Percentiles rank a stretch among this genome's conserved stretches.
phyloP scores from a whole-genome alignment of 2,329 filamentous ascomycete species.

The Waltergamsia citrina region DNA sequence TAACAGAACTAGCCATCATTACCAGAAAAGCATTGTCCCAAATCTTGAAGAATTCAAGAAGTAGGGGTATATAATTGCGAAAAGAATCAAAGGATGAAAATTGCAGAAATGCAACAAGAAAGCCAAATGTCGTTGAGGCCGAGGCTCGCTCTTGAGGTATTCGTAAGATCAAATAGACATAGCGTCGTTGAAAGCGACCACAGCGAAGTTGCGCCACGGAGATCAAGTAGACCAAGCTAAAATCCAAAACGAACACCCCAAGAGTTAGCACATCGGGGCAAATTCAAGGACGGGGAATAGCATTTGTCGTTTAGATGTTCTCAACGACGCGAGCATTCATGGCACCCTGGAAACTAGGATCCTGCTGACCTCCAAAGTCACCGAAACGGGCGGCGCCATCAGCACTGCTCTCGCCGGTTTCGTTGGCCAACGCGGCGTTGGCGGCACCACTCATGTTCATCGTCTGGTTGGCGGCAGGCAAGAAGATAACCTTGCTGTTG shows the following conservation, averaged over 20 bases:
- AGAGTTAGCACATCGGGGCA: conserved; percentile 17
- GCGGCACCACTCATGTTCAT: conserved; percentile 29
- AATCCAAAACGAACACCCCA: conserved; percentile 12
- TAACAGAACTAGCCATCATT: too few species aligned
- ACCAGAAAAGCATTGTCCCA: too few species aligned
- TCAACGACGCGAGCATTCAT: conserved; percentile 77
- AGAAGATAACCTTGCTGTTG: conserved; percentile 81
- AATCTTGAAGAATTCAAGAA: too few species aligned
- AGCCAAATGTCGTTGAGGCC: too few species aligned
- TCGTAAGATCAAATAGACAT: too few species aligned
- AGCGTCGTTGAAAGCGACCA: too few species aligned
- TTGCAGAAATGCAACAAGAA: too few species aligned
- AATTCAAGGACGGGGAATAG: neutral
- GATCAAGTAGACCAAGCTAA: conserved; percentile 27
- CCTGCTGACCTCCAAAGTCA: conserved; percentile 43
- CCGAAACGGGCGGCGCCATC: conserved; percentile 20
- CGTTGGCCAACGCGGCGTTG: conserved; percentile 29
- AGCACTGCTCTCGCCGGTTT: conserved; percentile 24
- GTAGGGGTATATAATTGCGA: too few species aligned
- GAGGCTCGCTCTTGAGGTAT: too few species aligned
- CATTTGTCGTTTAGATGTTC: conserved; percentile 55
- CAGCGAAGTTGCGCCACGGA: too few species aligned
- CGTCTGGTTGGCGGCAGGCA: conserved; percentile 54
- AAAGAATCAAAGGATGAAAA: too few species aligned
- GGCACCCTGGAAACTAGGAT: conserved; percentile 63